These are phyloP conservation scores for Aspergillus latus DNA, from an alignment of 2,329 filamentous ascomycete species.

Conservation along the genomic window DNA sequence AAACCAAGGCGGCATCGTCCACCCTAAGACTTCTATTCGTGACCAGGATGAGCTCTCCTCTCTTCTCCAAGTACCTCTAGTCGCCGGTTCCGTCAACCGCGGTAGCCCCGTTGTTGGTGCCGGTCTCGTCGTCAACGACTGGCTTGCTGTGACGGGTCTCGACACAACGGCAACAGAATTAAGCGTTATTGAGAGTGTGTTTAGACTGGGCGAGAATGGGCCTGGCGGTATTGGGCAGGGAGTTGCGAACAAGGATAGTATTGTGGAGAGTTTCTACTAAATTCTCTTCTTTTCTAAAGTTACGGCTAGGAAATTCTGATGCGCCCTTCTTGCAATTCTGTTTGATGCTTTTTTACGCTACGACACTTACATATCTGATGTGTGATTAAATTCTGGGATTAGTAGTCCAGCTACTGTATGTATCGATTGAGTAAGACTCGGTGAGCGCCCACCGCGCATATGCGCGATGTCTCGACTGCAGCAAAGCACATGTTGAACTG, in stretches of 20 bases:
- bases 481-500: background rate
- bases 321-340: constrained; percentile 14
- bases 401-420: no score
- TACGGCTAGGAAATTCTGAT: no score
- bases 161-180: constrained; percentile 96
- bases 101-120: constrained; percentile 94
- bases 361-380: no score
- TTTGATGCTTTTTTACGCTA: background rate
- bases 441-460: background rate
- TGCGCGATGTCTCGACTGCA: background rate
- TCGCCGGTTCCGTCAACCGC: constrained; percentile 90
- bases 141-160: constrained; percentile 89
- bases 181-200: constrained; percentile 94
- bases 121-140: constrained; percentile 96
- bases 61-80: constrained; percentile 90
- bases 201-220: constrained; percentile 83
- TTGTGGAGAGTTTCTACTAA: constrained; percentile 98
- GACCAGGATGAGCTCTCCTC: constrained; percentile 97
- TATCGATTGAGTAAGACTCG: no score
- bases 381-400: no score
- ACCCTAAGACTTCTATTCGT: constrained; percentile 94
- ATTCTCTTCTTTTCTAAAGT: constrained; percentile 1
- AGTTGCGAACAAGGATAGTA: constrained; percentile 80
- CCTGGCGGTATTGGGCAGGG: constrained; percentile 59
- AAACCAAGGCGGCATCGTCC: constrained; percentile 94